Evolutionary conservation across 78 protist species (phyloP), one percentile per base, ranked within the genome.

Genomic region (slime mould (Dictyostelium discoideum)): DNA sequence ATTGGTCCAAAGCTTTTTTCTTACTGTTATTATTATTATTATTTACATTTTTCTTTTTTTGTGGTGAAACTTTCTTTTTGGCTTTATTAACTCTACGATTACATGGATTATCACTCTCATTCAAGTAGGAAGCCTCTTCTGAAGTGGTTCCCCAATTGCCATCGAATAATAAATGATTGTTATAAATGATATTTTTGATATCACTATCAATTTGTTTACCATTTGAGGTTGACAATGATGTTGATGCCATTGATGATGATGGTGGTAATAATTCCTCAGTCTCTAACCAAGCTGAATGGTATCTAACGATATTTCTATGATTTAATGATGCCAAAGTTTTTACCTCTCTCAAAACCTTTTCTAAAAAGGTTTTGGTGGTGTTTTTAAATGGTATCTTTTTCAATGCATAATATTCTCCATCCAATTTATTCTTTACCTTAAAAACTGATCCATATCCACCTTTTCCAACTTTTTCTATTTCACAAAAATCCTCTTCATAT

Each of bases 221-320:
- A 50, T 24, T 73, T 22, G 42, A 39, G 3, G 78, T 39, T 54
- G 89, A 74, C 69, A 60, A 44, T 20, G 85, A 84, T 32, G 16
- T 44, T 77, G 74, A 84, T 39, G 22, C 20, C 74, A 65, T 18
- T n/a, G 74, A 54, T 42, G 74, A 54, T 42, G 48, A 37, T 54
- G 74, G 63, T 54, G 54, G 24, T n/a, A 60, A 44, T 57, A 50
- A 9, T 14, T 67, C 80, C 3, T 90, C 88, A 5, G 86, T 78
- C 37, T 96, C 97, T 10, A 96, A 76, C 97, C 97, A 96, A 16
- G 97, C 97, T 5, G 85, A 65, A 46, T 96, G 94, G 32, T 87
- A 96, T 79, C 97, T 65, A 57, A 87, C 93, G 40, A 96, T 87
- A 46, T 96, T 96, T 63, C 92, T 77, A 46, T 96, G 97, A 72